Conservation (phyloP, 2,329 filamentous ascomycete species). For the Tolypocladium cylindrosporum region DNA sequence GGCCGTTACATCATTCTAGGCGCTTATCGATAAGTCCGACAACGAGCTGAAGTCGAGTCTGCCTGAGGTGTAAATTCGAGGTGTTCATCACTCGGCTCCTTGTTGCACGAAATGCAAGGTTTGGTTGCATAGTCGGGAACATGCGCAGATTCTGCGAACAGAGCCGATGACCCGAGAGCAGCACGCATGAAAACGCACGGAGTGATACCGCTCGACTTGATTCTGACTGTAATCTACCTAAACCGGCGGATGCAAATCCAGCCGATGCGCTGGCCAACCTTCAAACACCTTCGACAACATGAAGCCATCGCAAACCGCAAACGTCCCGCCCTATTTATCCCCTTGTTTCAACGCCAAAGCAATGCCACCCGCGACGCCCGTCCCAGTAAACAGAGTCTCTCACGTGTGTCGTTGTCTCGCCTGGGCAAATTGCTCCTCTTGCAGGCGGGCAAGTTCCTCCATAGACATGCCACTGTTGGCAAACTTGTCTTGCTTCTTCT, state of each 20-base stretch:
- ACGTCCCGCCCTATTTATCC: conserved; percentile 2
- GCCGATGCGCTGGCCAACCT: background rate
- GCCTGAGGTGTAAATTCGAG: no score
- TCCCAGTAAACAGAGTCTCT: conserved; percentile 2
- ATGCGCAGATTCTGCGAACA: background rate
- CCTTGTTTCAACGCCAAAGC: conserved; percentile 19
- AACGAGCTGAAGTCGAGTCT: background rate
- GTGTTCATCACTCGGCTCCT: no score
- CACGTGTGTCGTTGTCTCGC: conserved; percentile 37
- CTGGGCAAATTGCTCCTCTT: conserved; percentile 83
- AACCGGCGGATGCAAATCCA: background rate
- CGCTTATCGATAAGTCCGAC: background rate
- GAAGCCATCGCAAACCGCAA: background rate
- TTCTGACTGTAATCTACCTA: background rate
- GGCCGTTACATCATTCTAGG: background rate
- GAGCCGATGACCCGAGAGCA: background rate
- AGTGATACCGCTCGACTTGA: background rate
- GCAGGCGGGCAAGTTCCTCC: conserved; percentile 79
- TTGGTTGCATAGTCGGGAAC: background rate
- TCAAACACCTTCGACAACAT: background rate
- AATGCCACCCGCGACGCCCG: conserved; percentile 20
- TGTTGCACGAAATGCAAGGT: background rate
- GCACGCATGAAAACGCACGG: background rate
- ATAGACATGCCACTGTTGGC: conserved; percentile 87
- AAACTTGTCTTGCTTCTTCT: conserved; percentile 96